Base-by-base conservation (phyloP, 306 rosid genomes). In the Lupinus albus region DNA sequence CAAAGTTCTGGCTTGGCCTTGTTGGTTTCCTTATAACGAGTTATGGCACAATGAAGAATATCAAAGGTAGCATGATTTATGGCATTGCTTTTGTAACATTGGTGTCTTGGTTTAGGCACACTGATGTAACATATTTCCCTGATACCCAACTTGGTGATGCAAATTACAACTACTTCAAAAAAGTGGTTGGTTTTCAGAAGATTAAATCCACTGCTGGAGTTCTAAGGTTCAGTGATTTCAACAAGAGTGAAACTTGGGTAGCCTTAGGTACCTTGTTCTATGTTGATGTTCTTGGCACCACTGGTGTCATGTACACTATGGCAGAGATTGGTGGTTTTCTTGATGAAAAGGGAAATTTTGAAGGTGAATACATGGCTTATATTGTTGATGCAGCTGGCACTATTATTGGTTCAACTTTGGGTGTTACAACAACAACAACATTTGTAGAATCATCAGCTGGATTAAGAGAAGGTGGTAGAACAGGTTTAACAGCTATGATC, bases 321-420 rank as follows among this genome's bases (percentile, higher is more conserved):
- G 99, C 95, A 1, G 96, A 86, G 61, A 53, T 93, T 49, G 92
- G 92, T 15, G 99, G 84, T 2, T 87, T 85, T 60, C 61, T 83
- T 4, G 80, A 90, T 41, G 95, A 93, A 0, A 12, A 73, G 8
- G 97, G 99, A 5, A 83, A 76, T 8, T 93, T 93, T 68, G 97
- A 93, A 78, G 99, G 99, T 15, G 94, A 90, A 57, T 90, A 90
- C 62, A 50, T 84, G 71, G 97, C 99, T 6, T 93, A 88, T 68
- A 56, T 93, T 65, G 85, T 88, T 28, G 99, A 93, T 66, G 97
- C 96, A 0, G 85, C 81, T 2, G 85, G 97, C 1, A 84, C 97
- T 0, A 76, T 90, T 1, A 75, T 81, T 8, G 96, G 91, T 28
- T 80, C 99, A 0, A 39, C 82, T 5, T 64, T 93, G 12, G 99